A percentile compares a stretch with the other conserved stretches of the same genome.
phyloP scores from a whole-genome alignment of 306 rosid genomes.

The Vigna trinervia region DNA sequence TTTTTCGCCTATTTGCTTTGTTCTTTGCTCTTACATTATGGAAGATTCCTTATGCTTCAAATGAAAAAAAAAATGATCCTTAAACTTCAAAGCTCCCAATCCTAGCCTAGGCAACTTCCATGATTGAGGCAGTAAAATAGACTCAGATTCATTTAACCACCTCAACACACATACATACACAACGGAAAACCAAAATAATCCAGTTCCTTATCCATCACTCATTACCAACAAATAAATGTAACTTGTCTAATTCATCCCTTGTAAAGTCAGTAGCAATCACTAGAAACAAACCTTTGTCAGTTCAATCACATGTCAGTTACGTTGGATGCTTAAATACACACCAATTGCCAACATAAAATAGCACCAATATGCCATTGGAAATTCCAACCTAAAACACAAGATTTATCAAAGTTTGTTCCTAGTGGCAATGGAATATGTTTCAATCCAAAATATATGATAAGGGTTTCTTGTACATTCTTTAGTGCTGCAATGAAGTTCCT shows the following conservation, averaged over 20 bases:
- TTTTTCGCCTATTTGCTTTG: not conserved
- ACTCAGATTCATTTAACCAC: constrained; percentile 6
- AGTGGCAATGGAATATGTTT: too few relatives aligned
- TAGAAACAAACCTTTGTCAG: too few relatives aligned
- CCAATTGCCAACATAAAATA: too few relatives aligned
- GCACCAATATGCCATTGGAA: too few relatives aligned
- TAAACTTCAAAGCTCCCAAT: not conserved
- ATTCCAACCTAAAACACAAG: too few relatives aligned
- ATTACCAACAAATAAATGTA: constrained; percentile 13
- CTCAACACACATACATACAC: not conserved
- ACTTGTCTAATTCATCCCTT: constrained; percentile 12
- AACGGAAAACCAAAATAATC: not conserved
- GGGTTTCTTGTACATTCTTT: too few relatives aligned
- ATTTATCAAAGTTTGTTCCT: too few relatives aligned
- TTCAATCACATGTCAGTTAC: too few relatives aligned
- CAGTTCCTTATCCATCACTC: not conserved
- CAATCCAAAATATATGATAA: too few relatives aligned
- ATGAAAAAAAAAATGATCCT: too few relatives aligned
- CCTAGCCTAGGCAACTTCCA: constrained; percentile 6
- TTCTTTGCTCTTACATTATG: not conserved
- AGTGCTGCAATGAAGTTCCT: too few relatives aligned
- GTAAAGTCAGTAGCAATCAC: not conserved
- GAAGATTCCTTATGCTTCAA: not conserved
- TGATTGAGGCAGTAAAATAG: constrained; percentile 17
- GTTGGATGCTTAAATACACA: too few relatives aligned